Percentiles rank a stretch among this genome's conserved stretches.
Conservation (phyloP, 495 filamentous ascomycete species). For the Pyrenula massariospora region DNA sequence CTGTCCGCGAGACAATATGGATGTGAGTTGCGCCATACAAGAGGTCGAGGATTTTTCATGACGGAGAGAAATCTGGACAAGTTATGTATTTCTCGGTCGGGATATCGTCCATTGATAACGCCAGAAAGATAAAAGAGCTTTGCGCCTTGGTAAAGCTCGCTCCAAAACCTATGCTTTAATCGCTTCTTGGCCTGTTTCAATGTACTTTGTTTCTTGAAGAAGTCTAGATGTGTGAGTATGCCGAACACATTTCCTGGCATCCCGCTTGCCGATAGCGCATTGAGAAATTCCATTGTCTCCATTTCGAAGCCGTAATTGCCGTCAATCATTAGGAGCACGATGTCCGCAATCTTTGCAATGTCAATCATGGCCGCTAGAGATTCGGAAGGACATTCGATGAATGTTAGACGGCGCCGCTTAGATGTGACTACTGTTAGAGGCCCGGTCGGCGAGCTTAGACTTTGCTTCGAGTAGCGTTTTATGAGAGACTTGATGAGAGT, state of each 20-base stretch:
- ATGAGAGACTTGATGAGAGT: slow-evolving; percentile 86
- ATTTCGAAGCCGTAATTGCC: slow-evolving; percentile 98
- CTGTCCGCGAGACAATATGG: slow-evolving; percentile 89
- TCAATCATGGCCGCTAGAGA: slow-evolving; percentile 89
- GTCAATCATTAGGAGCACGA: slow-evolving; percentile 93
- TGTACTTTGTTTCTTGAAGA: slow-evolving; percentile 85
- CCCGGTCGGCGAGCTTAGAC: slow-evolving; percentile 74
- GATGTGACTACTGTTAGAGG: slow-evolving; percentile 93
- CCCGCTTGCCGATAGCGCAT: slow-evolving; percentile 75
- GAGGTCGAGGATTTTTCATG: slow-evolving; percentile 95
- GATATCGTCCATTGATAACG: slow-evolving; percentile 91
- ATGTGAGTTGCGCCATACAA: slow-evolving; percentile 95
- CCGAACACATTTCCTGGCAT: slow-evolving; percentile 99
- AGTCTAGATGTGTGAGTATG: slow-evolving; percentile 88
- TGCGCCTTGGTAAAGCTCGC: slow-evolving; percentile 88
- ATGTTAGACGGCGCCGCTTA: slow-evolving; percentile 83
- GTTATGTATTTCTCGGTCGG: slow-evolving; percentile 93
- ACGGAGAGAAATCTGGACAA: slow-evolving; percentile 87
- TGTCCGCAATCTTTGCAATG: slow-evolving; percentile 90
- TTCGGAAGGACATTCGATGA: slow-evolving; percentile 92
- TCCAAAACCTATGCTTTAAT: slow-evolving; percentile 92
- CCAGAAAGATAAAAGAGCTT: slow-evolving; percentile 95
- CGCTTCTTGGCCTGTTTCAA: slow-evolving; percentile 87
- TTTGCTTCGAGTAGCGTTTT: slow-evolving; percentile 90
- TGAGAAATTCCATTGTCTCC: slow-evolving; percentile 99